phyloP scores from a whole-genome alignment of 192 early-diverging fungal genomes.

The Rhizophagus sp. region DNA sequence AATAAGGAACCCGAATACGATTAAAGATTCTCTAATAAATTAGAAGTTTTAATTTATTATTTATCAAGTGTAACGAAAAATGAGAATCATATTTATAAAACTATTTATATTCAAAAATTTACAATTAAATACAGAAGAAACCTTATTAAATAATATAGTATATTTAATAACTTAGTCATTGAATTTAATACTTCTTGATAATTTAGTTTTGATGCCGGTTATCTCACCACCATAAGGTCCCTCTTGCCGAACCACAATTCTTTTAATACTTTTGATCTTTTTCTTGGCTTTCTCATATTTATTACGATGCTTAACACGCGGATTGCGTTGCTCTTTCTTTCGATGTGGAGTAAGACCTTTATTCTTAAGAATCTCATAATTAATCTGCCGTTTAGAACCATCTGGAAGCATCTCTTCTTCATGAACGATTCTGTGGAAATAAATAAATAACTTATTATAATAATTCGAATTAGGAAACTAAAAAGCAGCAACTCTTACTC shows the following conservation, averaged over 20 bases:
- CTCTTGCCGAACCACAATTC: slow-evolving; percentile 69
- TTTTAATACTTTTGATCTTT: slow-evolving; percentile 79
- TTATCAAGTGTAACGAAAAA: no score
- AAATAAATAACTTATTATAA: not conserved
- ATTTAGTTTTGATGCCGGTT: slow-evolving; percentile 89
- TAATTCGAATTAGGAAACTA: not conserved
- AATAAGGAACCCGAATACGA: no score
- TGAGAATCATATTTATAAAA: no score
- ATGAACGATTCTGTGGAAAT: not conserved
- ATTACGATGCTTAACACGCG: slow-evolving; percentile 88
- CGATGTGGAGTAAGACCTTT: slow-evolving; percentile 92
- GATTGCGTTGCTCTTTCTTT: slow-evolving; percentile 91
- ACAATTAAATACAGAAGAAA: no score
- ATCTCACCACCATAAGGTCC: slow-evolving; percentile 88
- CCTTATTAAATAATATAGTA: no score
- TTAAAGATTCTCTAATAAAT: no score
- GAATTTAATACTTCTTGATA: slow-evolving; percentile 82
- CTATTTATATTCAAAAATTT: no score
- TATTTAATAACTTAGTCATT: no score
- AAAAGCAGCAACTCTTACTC: slow-evolving; percentile 26
- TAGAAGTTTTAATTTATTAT: no score
- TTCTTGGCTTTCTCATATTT: slow-evolving; percentile 91
- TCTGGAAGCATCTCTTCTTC: slow-evolving; percentile 36
- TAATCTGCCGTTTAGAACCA: slow-evolving; percentile 75
- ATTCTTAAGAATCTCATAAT: slow-evolving; percentile 92